Conservation (phyloP, 1,284 basidiomycete genomes). For the Leccinum angustisporum region DNA sequence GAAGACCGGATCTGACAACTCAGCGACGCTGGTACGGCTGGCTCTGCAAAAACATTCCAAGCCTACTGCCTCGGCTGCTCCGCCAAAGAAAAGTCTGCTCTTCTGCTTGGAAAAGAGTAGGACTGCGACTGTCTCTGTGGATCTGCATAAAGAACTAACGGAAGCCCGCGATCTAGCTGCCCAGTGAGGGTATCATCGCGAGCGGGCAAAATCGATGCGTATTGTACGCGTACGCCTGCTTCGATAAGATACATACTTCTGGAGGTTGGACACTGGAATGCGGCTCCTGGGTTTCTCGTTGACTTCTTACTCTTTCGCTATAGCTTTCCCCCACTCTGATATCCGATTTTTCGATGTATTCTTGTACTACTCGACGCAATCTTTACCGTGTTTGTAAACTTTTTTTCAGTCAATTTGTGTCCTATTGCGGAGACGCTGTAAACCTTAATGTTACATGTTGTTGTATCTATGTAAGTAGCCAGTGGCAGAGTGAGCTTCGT, state of each 20-base stretch:
- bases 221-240: not conserved
- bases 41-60: slow-evolving; percentile 5
- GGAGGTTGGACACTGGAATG: not conserved
- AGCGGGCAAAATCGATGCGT: too few species aligned
- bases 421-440: not conserved
- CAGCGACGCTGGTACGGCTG: not conserved
- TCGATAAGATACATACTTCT: not conserved
- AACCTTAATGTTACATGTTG: not conserved
- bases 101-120: slow-evolving; percentile 16
- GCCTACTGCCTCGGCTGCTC: not conserved
- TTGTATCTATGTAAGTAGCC: not conserved
- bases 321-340: too few species aligned
- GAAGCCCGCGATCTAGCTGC: not conserved
- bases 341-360: not conserved
- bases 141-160: not conserved
- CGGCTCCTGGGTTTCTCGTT: not conserved
- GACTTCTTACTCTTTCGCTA: not conserved
- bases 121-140: not conserved
- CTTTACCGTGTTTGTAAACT: not conserved
- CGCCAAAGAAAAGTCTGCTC: slow-evolving; percentile 7
- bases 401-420: too few species aligned
- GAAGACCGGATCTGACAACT: slow-evolving; percentile 9
- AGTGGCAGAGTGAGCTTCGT: not conserved
- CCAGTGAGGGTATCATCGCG: not conserved
- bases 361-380: not conserved